Percentiles rank a stretch among this genome's conserved stretches.
phyloP scores from a whole-genome alignment of 2,329 filamentous ascomycete genomes.

The Stachybotrys chlorohalonatus region DNA sequence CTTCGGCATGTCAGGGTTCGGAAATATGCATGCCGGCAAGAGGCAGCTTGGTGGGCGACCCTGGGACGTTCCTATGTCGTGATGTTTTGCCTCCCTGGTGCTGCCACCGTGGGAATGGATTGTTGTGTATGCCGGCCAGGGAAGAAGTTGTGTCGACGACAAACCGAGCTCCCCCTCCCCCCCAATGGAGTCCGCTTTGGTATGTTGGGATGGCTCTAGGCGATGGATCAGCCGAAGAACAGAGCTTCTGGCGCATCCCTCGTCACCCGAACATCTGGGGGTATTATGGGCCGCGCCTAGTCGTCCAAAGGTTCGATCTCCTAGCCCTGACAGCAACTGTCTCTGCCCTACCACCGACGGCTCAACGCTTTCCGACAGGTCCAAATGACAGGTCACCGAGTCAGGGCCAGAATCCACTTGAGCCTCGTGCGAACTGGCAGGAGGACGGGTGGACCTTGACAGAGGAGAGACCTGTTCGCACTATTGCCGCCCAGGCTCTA shows the following conservation, averaged over 20 bases:
- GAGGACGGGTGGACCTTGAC: no score
- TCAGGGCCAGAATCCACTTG: neutral
- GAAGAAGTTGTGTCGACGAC: no score
- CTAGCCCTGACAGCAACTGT: neutral
- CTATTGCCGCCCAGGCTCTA: no score
- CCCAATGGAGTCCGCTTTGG: no score
- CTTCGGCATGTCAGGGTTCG: neutral
- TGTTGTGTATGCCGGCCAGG: no score
- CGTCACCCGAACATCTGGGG: neutral
- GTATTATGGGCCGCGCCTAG: neutral
- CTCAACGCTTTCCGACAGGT: neutral
- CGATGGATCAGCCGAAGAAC: neutral
- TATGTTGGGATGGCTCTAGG: no score
- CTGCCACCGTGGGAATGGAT: no score
- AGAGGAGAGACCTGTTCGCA: no score
- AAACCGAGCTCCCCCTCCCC: no score
- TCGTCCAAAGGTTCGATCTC: neutral
- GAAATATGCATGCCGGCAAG: neutral
- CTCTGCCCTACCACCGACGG: neutral
- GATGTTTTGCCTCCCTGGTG: no score
- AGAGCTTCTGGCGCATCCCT: neutral
- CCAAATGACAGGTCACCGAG: neutral
- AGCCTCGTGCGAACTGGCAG: neutral
- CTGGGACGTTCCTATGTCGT: no score
- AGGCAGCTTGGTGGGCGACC: neutral